phyloP scores from a whole-genome alignment of 2,329 filamentous ascomycete genomes.

The Penicillium sclerotiorum region DNA sequence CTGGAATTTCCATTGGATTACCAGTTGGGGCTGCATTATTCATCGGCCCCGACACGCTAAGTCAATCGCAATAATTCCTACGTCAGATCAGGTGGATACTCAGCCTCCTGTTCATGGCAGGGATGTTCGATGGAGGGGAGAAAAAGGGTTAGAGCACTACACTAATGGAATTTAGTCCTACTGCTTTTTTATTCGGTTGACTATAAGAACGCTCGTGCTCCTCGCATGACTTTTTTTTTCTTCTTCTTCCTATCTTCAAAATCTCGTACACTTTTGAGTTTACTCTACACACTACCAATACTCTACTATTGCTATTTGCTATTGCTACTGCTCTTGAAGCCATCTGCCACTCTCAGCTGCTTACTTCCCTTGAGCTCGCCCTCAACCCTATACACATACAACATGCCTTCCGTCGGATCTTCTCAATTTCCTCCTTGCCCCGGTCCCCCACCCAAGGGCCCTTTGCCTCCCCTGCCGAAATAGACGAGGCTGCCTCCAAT shows the following conservation, averaged over 20 bases:
- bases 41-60: conserved; percentile 11
- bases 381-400: conserved; percentile 18
- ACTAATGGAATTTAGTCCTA: conserved; percentile 21
- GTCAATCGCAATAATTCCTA: conserved; percentile 26
- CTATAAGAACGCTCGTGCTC: conserved; percentile 23
- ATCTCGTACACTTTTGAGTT: conserved; percentile 1
- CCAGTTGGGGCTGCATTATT: conserved; percentile 25
- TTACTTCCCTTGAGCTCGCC: not conserved
- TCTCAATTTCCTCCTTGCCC: conserved; percentile 45
- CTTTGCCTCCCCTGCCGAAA: conserved; percentile 43
- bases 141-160: conserved; percentile 16
- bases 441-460: conserved; percentile 42
- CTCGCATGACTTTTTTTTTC: not conserved
- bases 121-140: conserved; percentile 22
- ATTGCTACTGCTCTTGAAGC: no score
- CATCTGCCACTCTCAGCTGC: not conserved
- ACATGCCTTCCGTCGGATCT: conserved; percentile 41
- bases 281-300: not conserved
- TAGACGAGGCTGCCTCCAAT: conserved; percentile 31
- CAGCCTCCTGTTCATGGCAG: conserved; percentile 34
- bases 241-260: conserved; percentile 11
- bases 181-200: conserved; percentile 11
- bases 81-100: conserved; percentile 32
- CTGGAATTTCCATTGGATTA: conserved; percentile 26
- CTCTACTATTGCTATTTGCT: not conserved